Conservation (phyloP, 2,329 filamentous ascomycete species). For the Monilinia fructigena region DNA sequence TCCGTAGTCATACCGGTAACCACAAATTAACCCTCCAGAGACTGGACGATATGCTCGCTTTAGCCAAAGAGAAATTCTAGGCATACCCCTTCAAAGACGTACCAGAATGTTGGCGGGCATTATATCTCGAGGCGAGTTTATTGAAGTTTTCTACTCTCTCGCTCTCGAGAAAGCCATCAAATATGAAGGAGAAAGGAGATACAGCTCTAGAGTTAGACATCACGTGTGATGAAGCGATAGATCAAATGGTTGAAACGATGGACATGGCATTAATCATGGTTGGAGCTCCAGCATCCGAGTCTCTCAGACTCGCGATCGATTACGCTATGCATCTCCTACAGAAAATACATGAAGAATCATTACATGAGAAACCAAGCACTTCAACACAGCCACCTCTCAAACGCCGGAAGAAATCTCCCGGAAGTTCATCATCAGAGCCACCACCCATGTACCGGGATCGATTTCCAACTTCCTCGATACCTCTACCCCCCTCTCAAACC, state of each 20-base stretch:
- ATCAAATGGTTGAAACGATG: slow-evolving; percentile 37
- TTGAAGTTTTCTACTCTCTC: slow-evolving; percentile 52
- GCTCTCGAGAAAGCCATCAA: slow-evolving; percentile 31
- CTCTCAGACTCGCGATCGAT: slow-evolving; percentile 44
- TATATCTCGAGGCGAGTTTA: slow-evolving; percentile 71
- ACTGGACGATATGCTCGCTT: slow-evolving; percentile 55
- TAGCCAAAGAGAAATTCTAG: slow-evolving; percentile 67
- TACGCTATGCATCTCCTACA: slow-evolving; percentile 67
- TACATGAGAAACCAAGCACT: neutral
- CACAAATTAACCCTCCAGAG: slow-evolving; percentile 39
- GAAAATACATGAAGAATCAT: slow-evolving; percentile 36
- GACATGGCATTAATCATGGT: slow-evolving; percentile 41
- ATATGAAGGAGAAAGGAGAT: neutral
- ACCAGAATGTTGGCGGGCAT: slow-evolving; percentile 64
- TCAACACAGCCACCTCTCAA: slow-evolving; percentile 26
- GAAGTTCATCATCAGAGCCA: neutral
- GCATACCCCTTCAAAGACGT: slow-evolving; percentile 66
- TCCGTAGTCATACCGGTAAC: slow-evolving; percentile 21
- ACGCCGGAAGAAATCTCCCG: slow-evolving; percentile 27
- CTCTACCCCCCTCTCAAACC: slow-evolving; percentile 45
- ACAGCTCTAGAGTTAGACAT: neutral
- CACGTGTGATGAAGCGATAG: slow-evolving; percentile 24
- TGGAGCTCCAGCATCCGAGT: slow-evolving; percentile 25
- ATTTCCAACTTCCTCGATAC: slow-evolving; percentile 36
- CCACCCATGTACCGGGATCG: slow-evolving; percentile 11